Percentiles rank a stretch among this genome's conserved stretches.
phyloP scores from a whole-genome alignment of 140 eudicot genomes.

The Oenanthe javanica region DNA sequence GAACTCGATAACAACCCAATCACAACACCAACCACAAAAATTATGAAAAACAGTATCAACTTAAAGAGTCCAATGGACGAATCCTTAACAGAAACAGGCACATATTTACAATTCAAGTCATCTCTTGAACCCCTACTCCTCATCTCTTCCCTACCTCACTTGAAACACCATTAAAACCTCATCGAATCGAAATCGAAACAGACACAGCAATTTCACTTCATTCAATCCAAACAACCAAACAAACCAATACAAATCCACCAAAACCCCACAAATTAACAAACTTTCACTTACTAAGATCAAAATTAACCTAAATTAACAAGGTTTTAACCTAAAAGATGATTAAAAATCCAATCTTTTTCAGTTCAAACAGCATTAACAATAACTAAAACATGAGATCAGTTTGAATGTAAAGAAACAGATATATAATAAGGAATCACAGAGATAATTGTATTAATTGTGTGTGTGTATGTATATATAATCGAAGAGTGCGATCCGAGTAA shows the following conservation, averaged over 20 bases:
- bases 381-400: not conserved
- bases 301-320: not conserved
- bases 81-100: slow-evolving; percentile 31
- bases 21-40: slow-evolving; percentile 65
- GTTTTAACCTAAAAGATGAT: not conserved
- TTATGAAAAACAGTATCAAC: slow-evolving; percentile 36
- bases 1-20: slow-evolving; percentile 65
- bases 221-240: not conserved
- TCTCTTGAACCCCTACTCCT: slow-evolving; percentile 54
- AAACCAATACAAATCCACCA: not conserved
- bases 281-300: too few species aligned
- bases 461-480: not conserved
- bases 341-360: not conserved
- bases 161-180: not conserved
- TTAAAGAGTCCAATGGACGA: slow-evolving; percentile 47
- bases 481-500: slow-evolving; percentile 2
- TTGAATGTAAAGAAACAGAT: not conserved
- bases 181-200: too few species aligned
- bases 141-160: slow-evolving; percentile 22
- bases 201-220: not conserved
- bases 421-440: not conserved
- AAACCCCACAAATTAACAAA: not conserved
- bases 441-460: not conserved
- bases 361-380: not conserved
- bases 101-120: slow-evolving; percentile 21